Conservation (phyloP, 2,329 filamentous ascomycete genomes). For the Colletotrichum simmondsii region DNA sequence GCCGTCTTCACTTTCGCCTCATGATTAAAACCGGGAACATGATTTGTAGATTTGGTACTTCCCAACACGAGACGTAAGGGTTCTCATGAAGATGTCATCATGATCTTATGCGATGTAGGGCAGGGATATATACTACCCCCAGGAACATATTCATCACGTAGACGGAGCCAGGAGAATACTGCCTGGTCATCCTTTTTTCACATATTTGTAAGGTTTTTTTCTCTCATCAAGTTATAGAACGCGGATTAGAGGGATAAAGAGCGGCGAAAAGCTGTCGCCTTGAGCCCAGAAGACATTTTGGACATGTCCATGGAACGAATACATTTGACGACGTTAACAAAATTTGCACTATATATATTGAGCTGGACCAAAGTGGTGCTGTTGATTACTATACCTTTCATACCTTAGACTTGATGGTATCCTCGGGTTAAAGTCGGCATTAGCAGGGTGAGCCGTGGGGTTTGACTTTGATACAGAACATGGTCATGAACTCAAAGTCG, state of each 20-base stretch:
- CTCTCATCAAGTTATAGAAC: slow-evolving; percentile 5
- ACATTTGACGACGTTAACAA: background rate
- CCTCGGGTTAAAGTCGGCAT: slow-evolving; percentile 8
- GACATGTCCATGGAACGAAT: background rate
- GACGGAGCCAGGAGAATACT: slow-evolving; percentile 2
- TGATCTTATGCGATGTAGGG: background rate
- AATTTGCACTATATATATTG: background rate
- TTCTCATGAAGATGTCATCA: background rate
- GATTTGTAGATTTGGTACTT: background rate
- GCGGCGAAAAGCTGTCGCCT: background rate
- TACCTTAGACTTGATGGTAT: background rate
- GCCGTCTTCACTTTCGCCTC: background rate
- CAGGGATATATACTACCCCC: background rate
- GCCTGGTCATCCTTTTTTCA: background rate
- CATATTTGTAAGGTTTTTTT: background rate
- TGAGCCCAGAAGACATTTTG: background rate
- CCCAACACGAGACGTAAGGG: background rate
- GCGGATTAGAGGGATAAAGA: background rate
- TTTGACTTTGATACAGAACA: background rate
- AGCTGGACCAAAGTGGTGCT: background rate
- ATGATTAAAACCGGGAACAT: background rate
- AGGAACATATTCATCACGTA: background rate
- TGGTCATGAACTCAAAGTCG: background rate
- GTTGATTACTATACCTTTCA: background rate
- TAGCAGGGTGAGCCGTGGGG: background rate